Conservation (phyloP, 2,329 filamentous ascomycete genomes). For the Lomentospora prolificans region DNA sequence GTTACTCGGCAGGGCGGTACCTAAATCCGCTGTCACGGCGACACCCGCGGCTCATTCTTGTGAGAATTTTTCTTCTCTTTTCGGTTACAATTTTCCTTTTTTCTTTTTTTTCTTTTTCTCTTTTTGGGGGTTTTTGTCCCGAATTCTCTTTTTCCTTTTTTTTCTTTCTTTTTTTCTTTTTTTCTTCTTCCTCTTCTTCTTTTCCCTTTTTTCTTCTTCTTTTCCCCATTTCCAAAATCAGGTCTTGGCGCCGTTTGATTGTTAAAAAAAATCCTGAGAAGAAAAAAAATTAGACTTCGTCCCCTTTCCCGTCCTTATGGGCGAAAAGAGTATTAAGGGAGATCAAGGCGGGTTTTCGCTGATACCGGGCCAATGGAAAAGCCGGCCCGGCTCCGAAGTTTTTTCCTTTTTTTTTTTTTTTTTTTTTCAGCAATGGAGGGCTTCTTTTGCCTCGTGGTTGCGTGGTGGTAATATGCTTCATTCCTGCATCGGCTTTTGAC, state of each 20-base stretch:
- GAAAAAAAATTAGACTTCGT: no score
- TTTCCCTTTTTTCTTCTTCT: not conserved
- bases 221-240: not conserved
- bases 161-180: not conserved
- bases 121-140: not conserved
- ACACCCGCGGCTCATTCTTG: not conserved
- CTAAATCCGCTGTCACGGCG: not conserved
- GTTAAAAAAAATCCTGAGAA: no score
- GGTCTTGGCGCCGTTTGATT: no score
- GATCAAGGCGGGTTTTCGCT: no score
- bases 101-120: not conserved
- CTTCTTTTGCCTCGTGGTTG: no score
- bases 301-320: no score
- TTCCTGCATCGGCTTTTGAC: not conserved
- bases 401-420: not conserved
- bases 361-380: no score
- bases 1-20: not conserved
- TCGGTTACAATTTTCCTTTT: not conserved
- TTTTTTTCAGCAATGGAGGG: not conserved
- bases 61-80: not conserved
- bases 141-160: not conserved
- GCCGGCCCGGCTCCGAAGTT: no score
- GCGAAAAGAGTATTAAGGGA: no score
- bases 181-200: not conserved
- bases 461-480: not conserved